Percentiles rank a stretch among this genome's conserved stretches.
These are phyloP conservation scores for Mycena sp. DNA, from an alignment of 1,284 basidiomycete genomes.

Conservation along the genomic window DNA sequence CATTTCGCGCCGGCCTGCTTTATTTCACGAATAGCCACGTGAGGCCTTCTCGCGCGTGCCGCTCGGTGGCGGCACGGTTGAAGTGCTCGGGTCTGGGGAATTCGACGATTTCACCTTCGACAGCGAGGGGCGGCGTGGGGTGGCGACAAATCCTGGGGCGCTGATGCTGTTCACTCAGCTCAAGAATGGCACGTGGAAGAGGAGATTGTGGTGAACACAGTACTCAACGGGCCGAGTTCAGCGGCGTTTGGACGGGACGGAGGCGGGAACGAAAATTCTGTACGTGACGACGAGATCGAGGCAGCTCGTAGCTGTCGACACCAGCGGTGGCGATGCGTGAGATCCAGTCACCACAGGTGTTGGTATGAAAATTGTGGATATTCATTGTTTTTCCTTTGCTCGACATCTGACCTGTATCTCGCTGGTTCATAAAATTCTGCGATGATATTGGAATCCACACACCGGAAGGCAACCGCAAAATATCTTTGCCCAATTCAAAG, in stretches of 20 bases:
- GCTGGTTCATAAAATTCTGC: neutral
- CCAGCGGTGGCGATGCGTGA: neutral
- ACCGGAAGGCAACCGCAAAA: neutral
- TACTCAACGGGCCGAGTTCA: slow-evolving; percentile 13
- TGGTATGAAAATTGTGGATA: neutral
- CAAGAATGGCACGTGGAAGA: slow-evolving; percentile 10
- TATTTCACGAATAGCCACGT: slow-evolving; percentile 17
- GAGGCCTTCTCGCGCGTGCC: slow-evolving; percentile 11
- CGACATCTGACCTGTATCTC: neutral
- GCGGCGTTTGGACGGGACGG: slow-evolving; percentile 15
- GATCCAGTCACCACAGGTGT: neutral
- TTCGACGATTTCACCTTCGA: slow-evolving; percentile 20
- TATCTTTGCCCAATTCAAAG: no score
- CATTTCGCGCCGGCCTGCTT: slow-evolving; percentile 11
- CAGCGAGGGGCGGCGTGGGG: slow-evolving; percentile 13
- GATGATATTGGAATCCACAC: neutral
- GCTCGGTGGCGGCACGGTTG: neutral
- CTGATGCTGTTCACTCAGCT: slow-evolving; percentile 10
- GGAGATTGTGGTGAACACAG: slow-evolving; percentile 9
- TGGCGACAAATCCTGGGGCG: slow-evolving; percentile 11
- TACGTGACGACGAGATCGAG: neutral
- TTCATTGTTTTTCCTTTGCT: neutral
- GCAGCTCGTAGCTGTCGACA: neutral
- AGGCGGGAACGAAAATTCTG: neutral
- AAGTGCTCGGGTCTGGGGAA: slow-evolving; percentile 1